These are phyloP conservation scores for Colletotrichum sp. DNA, from an alignment of 2,329 filamentous ascomycete species.

Conservation along the genomic window DNA sequence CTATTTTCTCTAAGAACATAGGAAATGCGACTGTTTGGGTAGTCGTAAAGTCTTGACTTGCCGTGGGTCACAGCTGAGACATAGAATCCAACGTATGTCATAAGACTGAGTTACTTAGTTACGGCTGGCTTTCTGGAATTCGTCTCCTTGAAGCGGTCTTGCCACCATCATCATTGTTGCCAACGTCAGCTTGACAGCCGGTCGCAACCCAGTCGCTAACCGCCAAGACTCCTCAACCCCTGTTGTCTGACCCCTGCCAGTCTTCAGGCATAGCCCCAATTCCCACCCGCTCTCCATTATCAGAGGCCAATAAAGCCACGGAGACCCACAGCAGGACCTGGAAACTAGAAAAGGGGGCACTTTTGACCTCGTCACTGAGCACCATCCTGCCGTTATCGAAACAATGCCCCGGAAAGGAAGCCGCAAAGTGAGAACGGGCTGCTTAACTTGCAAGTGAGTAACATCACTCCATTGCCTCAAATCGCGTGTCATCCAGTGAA, in stretches of 20 bases:
- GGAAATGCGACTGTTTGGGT: neutral
- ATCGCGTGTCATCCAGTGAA: neutral
- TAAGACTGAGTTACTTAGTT: fast-evolving
- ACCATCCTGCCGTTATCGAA: neutral
- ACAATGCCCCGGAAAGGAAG: conserved; percentile 39
- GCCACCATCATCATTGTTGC: fast-evolving
- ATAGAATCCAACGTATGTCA: fast-evolving
- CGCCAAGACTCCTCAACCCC: neutral
- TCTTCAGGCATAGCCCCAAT: neutral
- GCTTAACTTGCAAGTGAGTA: conserved; percentile 60
- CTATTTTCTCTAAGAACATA: fast-evolving
- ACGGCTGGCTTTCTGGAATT: neutral
- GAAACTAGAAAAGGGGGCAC: neutral
- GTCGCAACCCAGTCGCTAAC: neutral
- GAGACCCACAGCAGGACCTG: neutral
- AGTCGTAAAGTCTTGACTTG: neutral
- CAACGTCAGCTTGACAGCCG: neutral
- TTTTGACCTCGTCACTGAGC: neutral
- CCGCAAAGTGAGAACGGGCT: conserved; percentile 52
- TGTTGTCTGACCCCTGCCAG: neutral
- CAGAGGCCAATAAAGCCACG: neutral
- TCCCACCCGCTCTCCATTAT: neutral
- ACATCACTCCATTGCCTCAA: neutral
- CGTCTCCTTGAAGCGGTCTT: fast-evolving
- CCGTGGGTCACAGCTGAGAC: neutral